Base-by-base conservation (phyloP, 495 filamentous ascomycete species). In the Talaromyces thailandensis region DNA sequence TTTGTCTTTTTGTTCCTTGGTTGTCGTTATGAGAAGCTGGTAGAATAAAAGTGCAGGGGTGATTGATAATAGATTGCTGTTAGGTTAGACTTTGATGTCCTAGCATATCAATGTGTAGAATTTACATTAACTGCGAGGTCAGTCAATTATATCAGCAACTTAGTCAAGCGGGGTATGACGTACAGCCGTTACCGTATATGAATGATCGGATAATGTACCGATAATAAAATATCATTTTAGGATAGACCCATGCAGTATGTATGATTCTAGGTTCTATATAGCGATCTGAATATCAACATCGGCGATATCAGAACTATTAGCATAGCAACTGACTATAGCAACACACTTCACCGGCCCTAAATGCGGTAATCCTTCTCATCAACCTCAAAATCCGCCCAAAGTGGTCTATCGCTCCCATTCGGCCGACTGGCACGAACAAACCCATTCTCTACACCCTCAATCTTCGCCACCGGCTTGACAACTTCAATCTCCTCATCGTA, bases 381-480 rank as follows among this genome's bases (percentile, higher is more conserved):
- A 26, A 26, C 2, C 24, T 16, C 62, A 50, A 77, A 77, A 56
- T 71, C 73, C 60, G 73, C 68, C 76, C 76, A 79, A 23, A 48
- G 65, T 14, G 75, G 63, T 40, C 62, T 55, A 62, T 78, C 76
- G 5, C 56, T 59, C 1, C 77, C 77, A 70, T 78, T 78, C 6
- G 75, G 76, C 35, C 76, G 72, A 67, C 75, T 76, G 5, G 73
- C 73, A 26, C 75, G 66, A 24, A 68, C 65, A 63, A 78, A 79
- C 64, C 65, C 66, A 64, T 75, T 77, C 48, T 76, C 71, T 16
- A 78, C 74, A 1, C 73, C 77, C 6, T 74, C 67, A 29, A 79
- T 70, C 57, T 69, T 63, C 58, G 69, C 69, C 59, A 77, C 66
- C 1, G 75, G 75, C 25, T 64, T 68, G 3, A 79, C 76, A 56